A percentile compares a stretch with the other conserved stretches of the same genome.
Evolutionary conservation across 2,329 filamentous ascomycete genomes (phyloP).

Genomic region (Aspergillus arachidicola): DNA sequence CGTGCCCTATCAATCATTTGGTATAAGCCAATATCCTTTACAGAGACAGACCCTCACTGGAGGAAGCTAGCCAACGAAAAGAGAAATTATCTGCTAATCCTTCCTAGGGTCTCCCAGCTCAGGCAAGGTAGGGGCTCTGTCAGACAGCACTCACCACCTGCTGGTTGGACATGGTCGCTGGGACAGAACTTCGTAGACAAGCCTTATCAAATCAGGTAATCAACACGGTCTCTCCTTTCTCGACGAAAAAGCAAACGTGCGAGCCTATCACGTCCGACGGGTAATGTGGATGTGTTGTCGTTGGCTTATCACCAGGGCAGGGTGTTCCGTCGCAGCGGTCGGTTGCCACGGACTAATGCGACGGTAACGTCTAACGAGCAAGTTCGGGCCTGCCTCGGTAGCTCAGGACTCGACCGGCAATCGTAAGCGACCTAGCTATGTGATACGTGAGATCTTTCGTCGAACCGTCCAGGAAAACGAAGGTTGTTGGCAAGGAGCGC

Average conservation of each 20-base stretch:
- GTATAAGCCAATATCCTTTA: conserved; percentile 31
- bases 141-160: conserved; percentile 49
- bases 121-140: conserved; percentile 20
- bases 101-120: conserved; percentile 13
- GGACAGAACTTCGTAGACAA: conserved; percentile 15
- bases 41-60: background rate
- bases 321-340: conserved; percentile 20
- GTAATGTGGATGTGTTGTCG: conserved; percentile 8
- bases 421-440: background rate
- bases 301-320: conserved; percentile 18
- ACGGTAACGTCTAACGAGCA: conserved; percentile 17
- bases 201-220: conserved; percentile 7
- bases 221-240: conserved; percentile 7
- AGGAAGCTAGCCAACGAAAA: conserved; percentile 7
- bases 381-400: conserved; percentile 11
- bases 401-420: conserved; percentile 8
- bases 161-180: conserved; percentile 49
- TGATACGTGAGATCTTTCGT: background rate
- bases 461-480: background rate
- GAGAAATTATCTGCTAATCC: conserved; percentile 21
- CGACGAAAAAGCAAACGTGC: conserved; percentile 7
- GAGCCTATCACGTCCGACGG: conserved; percentile 9
- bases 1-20: conserved; percentile 57
- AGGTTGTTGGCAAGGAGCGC: conserved; percentile 7
- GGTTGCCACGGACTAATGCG: conserved; percentile 26